Percentiles rank a stretch among this genome's conserved stretches.
Evolutionary conservation across 1,284 basidiomycete species (phyloP).

Genomic region (Ustilago hordei): DNA sequence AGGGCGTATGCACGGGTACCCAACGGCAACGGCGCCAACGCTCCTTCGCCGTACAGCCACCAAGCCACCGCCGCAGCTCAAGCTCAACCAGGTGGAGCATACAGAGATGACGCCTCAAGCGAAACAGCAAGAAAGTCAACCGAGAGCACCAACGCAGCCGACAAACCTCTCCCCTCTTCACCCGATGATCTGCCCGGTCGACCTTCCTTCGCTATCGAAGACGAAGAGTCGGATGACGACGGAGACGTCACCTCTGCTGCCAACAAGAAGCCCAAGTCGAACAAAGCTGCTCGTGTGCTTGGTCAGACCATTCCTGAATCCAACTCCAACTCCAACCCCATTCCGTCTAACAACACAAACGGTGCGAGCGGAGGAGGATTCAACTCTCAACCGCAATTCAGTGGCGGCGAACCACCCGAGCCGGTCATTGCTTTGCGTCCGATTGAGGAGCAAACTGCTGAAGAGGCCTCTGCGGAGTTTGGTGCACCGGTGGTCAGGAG

Average conservation of each 20-base stretch:
- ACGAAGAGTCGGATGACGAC: slow-evolving; percentile 57
- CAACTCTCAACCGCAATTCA: slow-evolving; percentile 23
- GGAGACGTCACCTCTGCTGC: slow-evolving; percentile 13
- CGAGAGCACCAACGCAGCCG: slow-evolving; percentile 21
- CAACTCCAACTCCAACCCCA: background rate
- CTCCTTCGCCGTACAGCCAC: slow-evolving; percentile 57
- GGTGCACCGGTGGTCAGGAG: slow-evolving; percentile 63
- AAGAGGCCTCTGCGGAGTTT: slow-evolving; percentile 61
- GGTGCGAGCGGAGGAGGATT: background rate
- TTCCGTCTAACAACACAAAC: background rate
- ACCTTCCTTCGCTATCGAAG: slow-evolving; percentile 62
- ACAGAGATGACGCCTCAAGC: slow-evolving; percentile 25
- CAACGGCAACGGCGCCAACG: slow-evolving; percentile 12
- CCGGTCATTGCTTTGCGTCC: slow-evolving; percentile 67
- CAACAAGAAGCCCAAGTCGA: slow-evolving; percentile 8
- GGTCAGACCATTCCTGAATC: slow-evolving; percentile 17
- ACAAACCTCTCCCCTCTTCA: slow-evolving; percentile 47
- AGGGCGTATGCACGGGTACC: slow-evolving; percentile 57
- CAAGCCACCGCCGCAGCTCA: slow-evolving; percentile 55
- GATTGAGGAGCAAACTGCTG: slow-evolving; percentile 57
- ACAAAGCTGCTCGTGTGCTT: slow-evolving; percentile 25
- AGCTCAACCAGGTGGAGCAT: slow-evolving; percentile 40
- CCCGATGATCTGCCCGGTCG: slow-evolving; percentile 41
- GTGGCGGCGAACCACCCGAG: slow-evolving; percentile 60
- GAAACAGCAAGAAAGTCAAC: slow-evolving; percentile 24